Conservation (phyloP, 352 stramenopile genomes). For the Globisporangium sylvaticum region DNA sequence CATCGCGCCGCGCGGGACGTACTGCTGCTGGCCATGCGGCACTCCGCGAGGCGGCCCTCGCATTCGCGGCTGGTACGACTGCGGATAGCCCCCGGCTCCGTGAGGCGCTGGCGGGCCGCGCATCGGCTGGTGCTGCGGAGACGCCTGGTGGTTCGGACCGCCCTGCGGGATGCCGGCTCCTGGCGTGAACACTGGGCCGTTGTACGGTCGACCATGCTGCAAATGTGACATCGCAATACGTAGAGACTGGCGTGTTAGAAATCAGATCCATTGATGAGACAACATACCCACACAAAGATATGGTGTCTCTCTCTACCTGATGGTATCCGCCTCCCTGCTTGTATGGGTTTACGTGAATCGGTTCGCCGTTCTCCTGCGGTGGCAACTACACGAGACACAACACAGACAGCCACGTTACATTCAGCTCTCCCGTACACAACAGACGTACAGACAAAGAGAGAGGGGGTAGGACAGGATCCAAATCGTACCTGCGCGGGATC, state of each 20-base stretch:
- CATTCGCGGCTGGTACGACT: constrained; percentile 35
- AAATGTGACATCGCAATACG: constrained; percentile 1
- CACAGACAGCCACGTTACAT: not conserved
- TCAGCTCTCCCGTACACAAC: not conserved
- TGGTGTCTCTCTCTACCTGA: constrained; percentile 1
- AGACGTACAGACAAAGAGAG: not conserved
- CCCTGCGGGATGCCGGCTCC: constrained; percentile 14
- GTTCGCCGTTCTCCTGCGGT: constrained; percentile 6
- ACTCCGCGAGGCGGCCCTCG: constrained; percentile 32
- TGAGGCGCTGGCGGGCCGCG: constrained; percentile 31
- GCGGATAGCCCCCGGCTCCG: constrained; percentile 13
- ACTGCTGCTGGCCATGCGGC: constrained; percentile 36
- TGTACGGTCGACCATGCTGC: constrained; percentile 36
- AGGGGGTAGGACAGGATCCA: not conserved
- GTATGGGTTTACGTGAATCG: constrained; percentile 11
- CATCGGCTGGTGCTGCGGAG: constrained; percentile 43
- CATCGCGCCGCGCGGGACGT: constrained; percentile 37
- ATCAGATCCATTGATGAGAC: not conserved
- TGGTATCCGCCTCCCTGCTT: constrained; percentile 15
- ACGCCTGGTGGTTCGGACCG: constrained; percentile 19
- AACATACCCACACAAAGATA: not conserved
- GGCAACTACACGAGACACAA: not conserved
- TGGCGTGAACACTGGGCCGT: constrained; percentile 38
- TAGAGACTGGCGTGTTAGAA: not conserved
- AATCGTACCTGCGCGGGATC: constrained; percentile 15